Conservation (phyloP, 1,139 yeast species). For the Kodamaea ohmeri region DNA sequence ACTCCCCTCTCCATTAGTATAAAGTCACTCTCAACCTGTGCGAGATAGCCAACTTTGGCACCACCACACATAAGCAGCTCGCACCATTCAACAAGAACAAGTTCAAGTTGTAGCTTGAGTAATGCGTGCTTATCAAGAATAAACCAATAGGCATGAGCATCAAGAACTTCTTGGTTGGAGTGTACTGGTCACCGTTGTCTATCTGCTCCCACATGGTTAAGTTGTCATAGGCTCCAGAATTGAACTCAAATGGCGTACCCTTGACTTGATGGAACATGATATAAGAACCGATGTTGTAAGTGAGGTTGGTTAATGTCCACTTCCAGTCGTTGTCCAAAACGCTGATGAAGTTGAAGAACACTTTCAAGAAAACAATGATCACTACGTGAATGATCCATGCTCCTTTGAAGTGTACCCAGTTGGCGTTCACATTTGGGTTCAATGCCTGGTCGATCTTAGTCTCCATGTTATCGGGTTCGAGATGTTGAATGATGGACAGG, state of each 20-base stretch:
- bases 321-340: slow-evolving; percentile 74
- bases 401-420: slow-evolving; percentile 94
- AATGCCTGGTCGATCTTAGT: slow-evolving; percentile 90
- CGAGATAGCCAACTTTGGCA: slow-evolving; percentile 84
- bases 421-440: slow-evolving; percentile 86
- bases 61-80: slow-evolving; percentile 76
- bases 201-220: slow-evolving; percentile 99
- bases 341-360: slow-evolving; percentile 72
- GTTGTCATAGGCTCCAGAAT: slow-evolving; percentile 93
- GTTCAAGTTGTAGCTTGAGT: slow-evolving; percentile 78
- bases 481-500: slow-evolving; percentile 69
- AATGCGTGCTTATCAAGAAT: slow-evolving; percentile 86
- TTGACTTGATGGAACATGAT: slow-evolving; percentile 96
- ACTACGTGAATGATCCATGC: slow-evolving; percentile 95
- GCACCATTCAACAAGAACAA: slow-evolving; percentile 76
- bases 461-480: slow-evolving; percentile 89
- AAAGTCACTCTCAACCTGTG: slow-evolving; percentile 73
- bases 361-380: slow-evolving; percentile 66
- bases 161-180: slow-evolving; percentile 92
- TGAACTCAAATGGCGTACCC: slow-evolving; percentile 96
- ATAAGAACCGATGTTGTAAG: slow-evolving; percentile 88
- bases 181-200: slow-evolving; percentile 94
- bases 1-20: too few relatives aligned
- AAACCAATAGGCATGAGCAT: slow-evolving; percentile 87
- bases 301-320: slow-evolving; percentile 91